Evolutionary conservation across 2,329 filamentous ascomycete genomes (phyloP).

Genomic region (Fusarium praegraminearum): DNA sequence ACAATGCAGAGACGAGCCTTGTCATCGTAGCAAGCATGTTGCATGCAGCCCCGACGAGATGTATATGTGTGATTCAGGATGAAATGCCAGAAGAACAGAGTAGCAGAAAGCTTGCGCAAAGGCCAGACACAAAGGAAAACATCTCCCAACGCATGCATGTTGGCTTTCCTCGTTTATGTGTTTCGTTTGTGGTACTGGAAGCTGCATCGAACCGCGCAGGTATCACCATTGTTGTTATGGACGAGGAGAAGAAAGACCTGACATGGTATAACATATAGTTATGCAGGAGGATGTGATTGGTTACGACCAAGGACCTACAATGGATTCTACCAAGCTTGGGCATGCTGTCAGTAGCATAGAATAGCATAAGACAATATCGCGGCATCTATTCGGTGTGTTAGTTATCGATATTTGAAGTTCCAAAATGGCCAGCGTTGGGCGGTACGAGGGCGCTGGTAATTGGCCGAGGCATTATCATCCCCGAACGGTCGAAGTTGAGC

Average conservation of each 20-base stretch:
- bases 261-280: background rate
- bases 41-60: background rate
- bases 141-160: background rate
- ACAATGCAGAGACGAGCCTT: constrained; percentile 2
- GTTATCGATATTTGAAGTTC: constrained; percentile 2
- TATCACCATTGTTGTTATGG: background rate
- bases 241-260: background rate
- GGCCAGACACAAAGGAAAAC: background rate
- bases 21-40: constrained; percentile 13
- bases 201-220: constrained; percentile 7
- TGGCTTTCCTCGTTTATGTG: background rate
- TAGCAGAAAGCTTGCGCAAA: background rate
- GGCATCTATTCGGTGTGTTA: constrained; percentile 1
- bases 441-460: background rate
- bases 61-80: background rate
- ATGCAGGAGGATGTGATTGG: background rate
- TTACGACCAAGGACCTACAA: background rate
- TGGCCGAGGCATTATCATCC: background rate
- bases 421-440: background rate
- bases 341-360: constrained; percentile 3
- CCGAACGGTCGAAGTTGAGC: background rate
- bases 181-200: background rate
- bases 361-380: background rate
- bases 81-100: background rate
- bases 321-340: background rate